A percentile compares a stretch with the other conserved stretches of the same genome.
phyloP scores from a whole-genome alignment of 495 filamentous ascomycete species.

The Xylaria sp. region DNA sequence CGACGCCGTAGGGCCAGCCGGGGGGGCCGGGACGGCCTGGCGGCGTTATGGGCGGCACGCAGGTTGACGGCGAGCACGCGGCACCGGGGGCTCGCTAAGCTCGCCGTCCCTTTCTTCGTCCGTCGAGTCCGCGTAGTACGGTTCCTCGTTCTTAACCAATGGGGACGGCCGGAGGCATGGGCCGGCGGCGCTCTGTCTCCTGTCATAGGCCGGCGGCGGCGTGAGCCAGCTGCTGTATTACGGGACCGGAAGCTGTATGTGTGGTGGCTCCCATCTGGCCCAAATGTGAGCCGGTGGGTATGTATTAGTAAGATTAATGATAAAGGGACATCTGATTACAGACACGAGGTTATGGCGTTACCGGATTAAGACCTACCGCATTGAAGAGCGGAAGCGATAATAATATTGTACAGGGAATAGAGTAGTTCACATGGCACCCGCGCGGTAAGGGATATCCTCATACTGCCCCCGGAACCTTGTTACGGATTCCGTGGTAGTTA shows the following conservation, averaged over 20 bases:
- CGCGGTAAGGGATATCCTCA: neutral
- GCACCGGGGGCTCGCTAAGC: no score
- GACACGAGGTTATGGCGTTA: neutral
- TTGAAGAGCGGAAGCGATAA: neutral
- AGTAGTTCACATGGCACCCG: neutral
- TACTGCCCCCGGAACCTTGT: no score
- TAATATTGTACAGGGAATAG: neutral
- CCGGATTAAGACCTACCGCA: neutral
- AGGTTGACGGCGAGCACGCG: no score
- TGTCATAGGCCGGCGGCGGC: neutral
- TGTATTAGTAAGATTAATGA: neutral
- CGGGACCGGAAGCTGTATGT: neutral
- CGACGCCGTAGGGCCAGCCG: no score
- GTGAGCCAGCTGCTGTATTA: neutral
- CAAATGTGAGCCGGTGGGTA: neutral
- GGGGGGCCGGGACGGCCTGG: no score
- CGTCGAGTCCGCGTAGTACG: no score
- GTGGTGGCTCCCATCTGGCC: neutral
- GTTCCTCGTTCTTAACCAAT: neutral
- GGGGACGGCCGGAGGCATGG: neutral
- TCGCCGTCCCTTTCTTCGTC: no score
- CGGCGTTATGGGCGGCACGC: no score
- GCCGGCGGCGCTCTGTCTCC: neutral
- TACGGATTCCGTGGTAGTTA: no score
- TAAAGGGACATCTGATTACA: neutral